These are phyloP conservation scores for Pleurotus tuoliensis DNA, from an alignment of 768 basidiomycete genomes.

Conservation along the genomic window DNA sequence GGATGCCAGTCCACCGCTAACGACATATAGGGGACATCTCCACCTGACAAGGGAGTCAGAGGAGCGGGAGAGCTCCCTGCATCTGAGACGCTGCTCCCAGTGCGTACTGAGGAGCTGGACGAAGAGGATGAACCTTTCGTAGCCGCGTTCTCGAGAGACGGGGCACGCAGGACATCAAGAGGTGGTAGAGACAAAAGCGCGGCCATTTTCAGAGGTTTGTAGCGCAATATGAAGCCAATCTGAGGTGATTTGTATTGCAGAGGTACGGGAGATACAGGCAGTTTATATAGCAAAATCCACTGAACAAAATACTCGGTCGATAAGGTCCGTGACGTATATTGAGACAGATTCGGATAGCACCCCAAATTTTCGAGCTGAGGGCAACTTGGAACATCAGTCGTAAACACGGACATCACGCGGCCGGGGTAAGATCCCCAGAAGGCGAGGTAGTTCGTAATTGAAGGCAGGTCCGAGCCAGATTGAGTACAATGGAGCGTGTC, in stretches of 20 bases:
- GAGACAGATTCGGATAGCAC: neutral
- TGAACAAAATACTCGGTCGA: neutral
- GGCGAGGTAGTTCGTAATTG: neutral
- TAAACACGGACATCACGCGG: neutral
- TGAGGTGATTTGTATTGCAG: neutral
- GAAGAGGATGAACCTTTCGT: conserved; percentile 28
- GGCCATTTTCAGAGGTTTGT: conserved; percentile 4
- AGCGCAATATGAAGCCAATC: neutral
- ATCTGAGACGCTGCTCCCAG: conserved; percentile 32
- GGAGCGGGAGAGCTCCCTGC: conserved; percentile 16
- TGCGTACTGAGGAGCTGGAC: conserved; percentile 28
- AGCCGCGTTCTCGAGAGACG: neutral
- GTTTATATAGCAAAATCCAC: conserved; percentile 2
- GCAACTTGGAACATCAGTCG: neutral
- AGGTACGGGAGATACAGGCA: neutral
- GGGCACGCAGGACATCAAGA: conserved; percentile 2
- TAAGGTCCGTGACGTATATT: conserved; percentile 1
- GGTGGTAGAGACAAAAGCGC: conserved; percentile 8
- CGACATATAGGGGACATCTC: conserved; percentile 18
- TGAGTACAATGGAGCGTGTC: neutral
- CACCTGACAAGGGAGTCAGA: conserved; percentile 17
- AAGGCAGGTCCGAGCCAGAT: neutral
- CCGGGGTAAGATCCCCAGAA: neutral
- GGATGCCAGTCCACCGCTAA: neutral
- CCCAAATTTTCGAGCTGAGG: neutral